These are phyloP conservation scores for Nakazawaea peltata DNA, from an alignment of 805 yeast genomes.

Conservation along the genomic window DNA sequence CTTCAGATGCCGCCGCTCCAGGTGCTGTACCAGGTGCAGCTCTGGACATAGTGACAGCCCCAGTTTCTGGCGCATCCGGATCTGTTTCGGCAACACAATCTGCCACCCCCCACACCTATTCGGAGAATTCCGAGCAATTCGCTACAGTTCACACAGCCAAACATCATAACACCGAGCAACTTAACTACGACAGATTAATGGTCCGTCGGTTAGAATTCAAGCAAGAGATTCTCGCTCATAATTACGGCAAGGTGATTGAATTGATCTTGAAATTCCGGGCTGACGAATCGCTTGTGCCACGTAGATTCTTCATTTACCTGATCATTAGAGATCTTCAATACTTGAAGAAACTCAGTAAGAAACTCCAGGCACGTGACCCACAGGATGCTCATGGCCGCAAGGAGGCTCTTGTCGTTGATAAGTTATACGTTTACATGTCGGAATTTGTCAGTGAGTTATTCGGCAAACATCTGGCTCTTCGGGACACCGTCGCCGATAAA, in stretches of 20 bases:
- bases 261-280: not conserved
- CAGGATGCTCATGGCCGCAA: not conserved
- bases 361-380: not conserved
- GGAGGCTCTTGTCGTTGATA: conserved; percentile 7
- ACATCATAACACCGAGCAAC: conserved; percentile 3
- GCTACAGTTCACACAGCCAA: no score
- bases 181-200: conserved; percentile 3
- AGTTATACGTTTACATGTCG: conserved; percentile 3
- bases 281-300: not conserved
- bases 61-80: no score
- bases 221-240: conserved; percentile 4
- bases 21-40: no score
- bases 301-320: conserved; percentile 5
- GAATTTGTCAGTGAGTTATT: conserved; percentile 2
- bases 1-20: no score
- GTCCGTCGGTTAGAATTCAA: conserved; percentile 5
- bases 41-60: no score
- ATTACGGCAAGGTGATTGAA: conserved; percentile 4
- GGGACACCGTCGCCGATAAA: no score
- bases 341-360: conserved; percentile 1
- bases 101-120: no score
- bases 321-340: conserved; percentile 3
- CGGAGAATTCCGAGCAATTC: no score
- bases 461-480: no score
- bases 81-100: no score